A percentile compares a stretch with the other conserved stretches of the same genome.
These are phyloP conservation scores for Annulohypoxylon maeteangense DNA, from an alignment of 495 filamentous ascomycete species.

Conservation along the genomic window DNA sequence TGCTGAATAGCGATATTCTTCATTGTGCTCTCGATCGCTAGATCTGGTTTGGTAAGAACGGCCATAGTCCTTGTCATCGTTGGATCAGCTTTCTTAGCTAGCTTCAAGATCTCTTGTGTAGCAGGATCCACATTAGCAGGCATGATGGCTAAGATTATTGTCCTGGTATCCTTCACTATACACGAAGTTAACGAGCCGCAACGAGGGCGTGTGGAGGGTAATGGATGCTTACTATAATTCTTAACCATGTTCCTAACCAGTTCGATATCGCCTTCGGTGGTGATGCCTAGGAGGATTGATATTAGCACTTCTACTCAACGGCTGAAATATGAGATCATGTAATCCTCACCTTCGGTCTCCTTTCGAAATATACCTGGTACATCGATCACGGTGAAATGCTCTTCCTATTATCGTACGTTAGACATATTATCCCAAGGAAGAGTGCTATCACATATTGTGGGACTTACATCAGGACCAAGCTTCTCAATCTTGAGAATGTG, in stretches of 20 bases:
- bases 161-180: conserved; percentile 43
- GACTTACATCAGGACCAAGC: conserved; percentile 58
- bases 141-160: conserved; percentile 65
- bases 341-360: conserved; percentile 53
- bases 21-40: conserved; percentile 61
- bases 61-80: conserved; percentile 63
- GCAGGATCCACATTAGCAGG: conserved; percentile 69
- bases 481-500: conserved; percentile 71
- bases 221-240: conserved; percentile 58
- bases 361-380: conserved; percentile 71
- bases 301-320: neutral
- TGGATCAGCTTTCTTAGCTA: conserved; percentile 60
- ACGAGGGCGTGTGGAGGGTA: neutral
- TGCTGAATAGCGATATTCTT: conserved; percentile 60
- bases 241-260: conserved; percentile 65
- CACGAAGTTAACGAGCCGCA: conserved; percentile 13
- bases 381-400: conserved; percentile 69
- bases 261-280: conserved; percentile 58
- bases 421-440: neutral
- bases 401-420: conserved; percentile 43
- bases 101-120: conserved; percentile 67
- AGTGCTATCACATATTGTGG: neutral
- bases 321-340: neutral
- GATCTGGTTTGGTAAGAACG: conserved; percentile 69
- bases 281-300: conserved; percentile 40